Conservation (phyloP, 2,329 filamentous ascomycete genomes). For the Scedosporium apiospermum region DNA sequence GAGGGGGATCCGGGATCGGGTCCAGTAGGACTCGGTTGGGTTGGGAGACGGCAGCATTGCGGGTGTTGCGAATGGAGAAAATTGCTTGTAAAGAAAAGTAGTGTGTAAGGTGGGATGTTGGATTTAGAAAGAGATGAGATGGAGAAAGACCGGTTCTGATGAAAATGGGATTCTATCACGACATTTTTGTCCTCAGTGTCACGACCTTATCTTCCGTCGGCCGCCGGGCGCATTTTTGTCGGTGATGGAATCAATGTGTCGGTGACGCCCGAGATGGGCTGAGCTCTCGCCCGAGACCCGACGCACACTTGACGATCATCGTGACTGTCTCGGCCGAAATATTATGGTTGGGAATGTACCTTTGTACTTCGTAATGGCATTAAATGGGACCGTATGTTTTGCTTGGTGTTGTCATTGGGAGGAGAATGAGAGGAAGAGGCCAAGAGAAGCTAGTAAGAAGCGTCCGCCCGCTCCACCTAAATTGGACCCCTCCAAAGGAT, state of each 20-base stretch:
- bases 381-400: too few species aligned
- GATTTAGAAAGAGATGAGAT: neutral
- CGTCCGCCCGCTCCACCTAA: too few species aligned
- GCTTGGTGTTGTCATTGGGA: too few species aligned
- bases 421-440: too few species aligned
- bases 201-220: neutral
- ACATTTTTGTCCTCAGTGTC: neutral
- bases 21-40: slow-evolving; percentile 36
- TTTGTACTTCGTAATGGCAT: too few species aligned
- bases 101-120: neutral
- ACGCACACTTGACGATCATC: neutral
- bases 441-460: too few species aligned
- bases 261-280: neutral
- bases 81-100: neutral
- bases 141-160: neutral
- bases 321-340: neutral
- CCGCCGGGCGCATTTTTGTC: neutral
- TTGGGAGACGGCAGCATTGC: slow-evolving; percentile 24
- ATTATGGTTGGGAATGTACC: neutral
- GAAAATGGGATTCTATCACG: neutral
- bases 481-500: too few species aligned
- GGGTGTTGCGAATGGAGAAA: slow-evolving; percentile 10
- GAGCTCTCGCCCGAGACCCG: neutral
- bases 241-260: neutral
- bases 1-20: neutral